Evolutionary conservation across 148 eudicot genomes (phyloP).

Genomic region (Rhododendron molle): DNA sequence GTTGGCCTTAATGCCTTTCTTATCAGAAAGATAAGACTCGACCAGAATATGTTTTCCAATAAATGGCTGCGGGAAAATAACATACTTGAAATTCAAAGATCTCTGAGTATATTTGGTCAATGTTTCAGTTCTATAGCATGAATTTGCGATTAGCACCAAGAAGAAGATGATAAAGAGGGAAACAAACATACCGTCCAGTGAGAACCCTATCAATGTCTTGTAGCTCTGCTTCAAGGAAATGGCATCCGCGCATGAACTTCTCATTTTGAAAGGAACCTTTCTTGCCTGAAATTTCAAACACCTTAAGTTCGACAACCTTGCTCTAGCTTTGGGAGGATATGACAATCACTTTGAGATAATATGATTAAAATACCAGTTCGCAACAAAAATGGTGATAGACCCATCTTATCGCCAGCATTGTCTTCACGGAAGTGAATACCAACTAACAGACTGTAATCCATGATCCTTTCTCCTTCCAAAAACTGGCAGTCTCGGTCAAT

Average conservation of each 20-base stretch:
- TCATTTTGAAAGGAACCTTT: conserved; percentile 79
- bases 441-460: conserved; percentile 96
- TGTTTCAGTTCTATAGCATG: background rate
- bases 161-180: background rate
- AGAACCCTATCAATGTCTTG: conserved; percentile 83
- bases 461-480: conserved; percentile 80
- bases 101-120: background rate
- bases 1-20: background rate
- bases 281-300: conserved; percentile 40
- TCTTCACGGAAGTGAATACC: conserved; percentile 91
- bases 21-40: conserved; percentile 4
- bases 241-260: conserved; percentile 83
- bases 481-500: conserved; percentile 92
- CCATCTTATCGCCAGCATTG: conserved; percentile 70
- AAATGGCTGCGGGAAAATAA: background rate
- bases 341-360: background rate
- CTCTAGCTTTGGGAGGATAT: background rate
- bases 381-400: conserved; percentile 62
- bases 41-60: background rate
- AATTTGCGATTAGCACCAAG: background rate
- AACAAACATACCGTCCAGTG: conserved; percentile 63
- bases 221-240: conserved; percentile 89
- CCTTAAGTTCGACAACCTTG: background rate
- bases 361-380: conserved; percentile 34
- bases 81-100: background rate